A percentile compares a stretch with the other conserved stretches of the same genome.
phyloP scores from a whole-genome alignment of 1,284 basidiomycete species.

The Takashimella tepidaria region DNA sequence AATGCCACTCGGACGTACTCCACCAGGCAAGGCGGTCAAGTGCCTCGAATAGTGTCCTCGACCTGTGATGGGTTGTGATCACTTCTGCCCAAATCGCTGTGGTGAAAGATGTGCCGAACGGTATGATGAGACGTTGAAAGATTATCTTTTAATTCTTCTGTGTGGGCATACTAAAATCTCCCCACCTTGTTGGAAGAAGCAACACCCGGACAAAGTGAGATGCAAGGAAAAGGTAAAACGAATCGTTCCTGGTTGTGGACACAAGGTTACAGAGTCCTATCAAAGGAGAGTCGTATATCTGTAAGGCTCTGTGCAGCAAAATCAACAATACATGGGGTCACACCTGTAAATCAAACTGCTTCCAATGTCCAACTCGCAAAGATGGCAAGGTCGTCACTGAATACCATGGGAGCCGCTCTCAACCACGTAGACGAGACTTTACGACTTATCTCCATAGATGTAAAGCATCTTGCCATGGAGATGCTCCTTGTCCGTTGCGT shows the following conservation, averaged over 20 bases:
- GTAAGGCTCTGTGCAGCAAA: neutral
- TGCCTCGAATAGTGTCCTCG: neutral
- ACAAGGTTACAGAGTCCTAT: neutral
- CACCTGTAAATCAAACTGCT: neutral
- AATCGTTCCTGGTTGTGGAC: neutral
- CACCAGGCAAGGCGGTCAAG: neutral
- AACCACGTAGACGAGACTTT: neutral
- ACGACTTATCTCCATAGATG: neutral
- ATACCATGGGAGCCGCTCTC: neutral
- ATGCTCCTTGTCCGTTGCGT: neutral
- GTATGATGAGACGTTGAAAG: neutral
- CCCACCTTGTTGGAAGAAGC: neutral
- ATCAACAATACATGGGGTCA: neutral
- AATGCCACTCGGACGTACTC: neutral
- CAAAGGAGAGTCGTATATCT: too few species aligned
- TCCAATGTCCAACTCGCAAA: neutral
- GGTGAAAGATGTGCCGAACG: neutral
- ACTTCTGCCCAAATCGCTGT: neutral
- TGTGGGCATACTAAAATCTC: neutral
- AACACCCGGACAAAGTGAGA: neutral
- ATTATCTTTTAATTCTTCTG: neutral
- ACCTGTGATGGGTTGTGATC: neutral
- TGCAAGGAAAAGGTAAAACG: neutral
- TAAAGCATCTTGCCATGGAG: neutral
- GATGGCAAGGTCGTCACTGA: neutral